Evolutionary conservation across 2,329 filamentous ascomycete genomes (phyloP), one percentile per base, ranked within the genome.

Genomic region (Xylaria sp.): DNA sequence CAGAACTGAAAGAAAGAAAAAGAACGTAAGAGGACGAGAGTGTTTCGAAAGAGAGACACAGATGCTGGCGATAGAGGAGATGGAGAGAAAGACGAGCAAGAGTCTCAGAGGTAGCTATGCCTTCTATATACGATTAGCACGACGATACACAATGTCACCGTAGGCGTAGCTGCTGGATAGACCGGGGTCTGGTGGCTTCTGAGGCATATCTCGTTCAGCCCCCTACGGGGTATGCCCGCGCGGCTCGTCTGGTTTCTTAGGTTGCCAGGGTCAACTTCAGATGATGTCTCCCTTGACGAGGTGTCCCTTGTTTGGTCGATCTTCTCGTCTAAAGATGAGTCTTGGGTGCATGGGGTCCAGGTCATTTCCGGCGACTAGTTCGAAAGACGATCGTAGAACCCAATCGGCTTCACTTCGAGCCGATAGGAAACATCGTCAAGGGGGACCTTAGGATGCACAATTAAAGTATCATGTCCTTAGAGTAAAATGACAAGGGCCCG

Each of bases 1-100:
- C 77, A 78, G 78, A 78, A 78, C 78, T 78, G 61, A 55, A 25
- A 25, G 23, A 66, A 70, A 75, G 78, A 76, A 76, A 78, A 76
- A 76, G 76, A 78, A 78, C 61, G 74, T 73, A 74, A 73, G 54
- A 66, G 67, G 72, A 68, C 37, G 66, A 70, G 57, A 44, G 60
- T 67, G 51, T 60, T 63, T 60, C 58, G 51, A 69, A 61, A 76
- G 74, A 74, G 74, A 75, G 66, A 74, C 75, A 74, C 72, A 75
- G 70, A 74, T 66, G 74, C 72, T 73, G 75, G 76, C 76, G 71
- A 72, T 59, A 15, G 68, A 73, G 74, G 61, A 72, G 69, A 54
- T 34, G 57, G 55, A 69, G 44, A 46, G 18, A 54, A 56, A 58
- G 34, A n/a, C 55, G 39, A 57, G 23, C 52, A 58, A 54, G 12